A percentile compares a stretch with the other conserved stretches of the same genome.
phyloP scores from a whole-genome alignment of 2,329 filamentous ascomycete species.

The Venturia asperata region DNA sequence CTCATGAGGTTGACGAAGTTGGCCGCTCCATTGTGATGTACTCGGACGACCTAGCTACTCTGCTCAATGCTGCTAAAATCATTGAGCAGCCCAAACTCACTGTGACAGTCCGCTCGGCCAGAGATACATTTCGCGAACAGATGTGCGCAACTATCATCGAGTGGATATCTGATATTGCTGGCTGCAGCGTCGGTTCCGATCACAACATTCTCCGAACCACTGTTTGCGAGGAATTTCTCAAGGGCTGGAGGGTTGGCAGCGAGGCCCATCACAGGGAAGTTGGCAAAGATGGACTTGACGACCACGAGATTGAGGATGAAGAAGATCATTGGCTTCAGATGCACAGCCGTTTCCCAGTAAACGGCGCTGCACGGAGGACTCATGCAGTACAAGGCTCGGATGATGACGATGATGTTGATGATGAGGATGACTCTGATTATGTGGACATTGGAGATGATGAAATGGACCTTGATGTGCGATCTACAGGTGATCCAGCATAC shows the following conservation, averaged over 20 bases:
- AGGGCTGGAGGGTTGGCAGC: slow-evolving; percentile 81
- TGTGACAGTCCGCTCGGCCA: slow-evolving; percentile 83
- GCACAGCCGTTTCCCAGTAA: slow-evolving; percentile 16
- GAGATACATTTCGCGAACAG: slow-evolving; percentile 93
- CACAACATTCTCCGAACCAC: slow-evolving; percentile 69
- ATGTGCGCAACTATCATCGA: slow-evolving; percentile 98
- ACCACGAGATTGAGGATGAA: slow-evolving; percentile 62
- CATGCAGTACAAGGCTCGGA: slow-evolving; percentile 38
- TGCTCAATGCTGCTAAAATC: slow-evolving; percentile 72
- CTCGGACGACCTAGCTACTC: slow-evolving; percentile 59
- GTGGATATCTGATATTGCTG: slow-evolving; percentile 89
- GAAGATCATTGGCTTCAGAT: slow-evolving; percentile 24
- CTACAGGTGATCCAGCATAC: background rate
- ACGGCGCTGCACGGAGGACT: background rate
- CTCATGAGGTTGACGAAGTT: slow-evolving; percentile 81
- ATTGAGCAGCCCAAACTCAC: slow-evolving; percentile 96
- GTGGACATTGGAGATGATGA: slow-evolving; percentile 24
- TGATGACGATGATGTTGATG: slow-evolving; percentile 28
- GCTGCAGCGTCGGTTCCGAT: slow-evolving; percentile 77
- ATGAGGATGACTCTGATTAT: slow-evolving; percentile 31
- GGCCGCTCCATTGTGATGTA: slow-evolving; percentile 82
- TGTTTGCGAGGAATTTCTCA: slow-evolving; percentile 86
- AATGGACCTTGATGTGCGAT: slow-evolving; percentile 25
- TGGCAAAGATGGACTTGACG: slow-evolving; percentile 71
- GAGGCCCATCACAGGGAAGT: slow-evolving; percentile 70